Percentiles rank a stretch among this genome's conserved stretches.
phyloP scores from a whole-genome alignment of 164 flowering plant genomes.

The Dillenia turbinata region DNA sequence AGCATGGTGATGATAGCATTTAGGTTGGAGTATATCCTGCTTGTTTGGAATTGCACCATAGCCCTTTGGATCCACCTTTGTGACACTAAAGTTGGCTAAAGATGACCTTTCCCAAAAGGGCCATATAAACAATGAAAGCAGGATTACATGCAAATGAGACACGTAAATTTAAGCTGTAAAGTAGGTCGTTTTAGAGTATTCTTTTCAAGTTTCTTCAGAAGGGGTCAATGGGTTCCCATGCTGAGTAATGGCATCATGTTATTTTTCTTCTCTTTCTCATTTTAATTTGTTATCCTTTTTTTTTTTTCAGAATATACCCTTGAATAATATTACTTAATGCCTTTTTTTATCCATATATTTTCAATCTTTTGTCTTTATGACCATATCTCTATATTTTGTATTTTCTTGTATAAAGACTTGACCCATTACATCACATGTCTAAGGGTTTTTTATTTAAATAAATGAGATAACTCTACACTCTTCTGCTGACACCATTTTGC shows the following conservation, averaged over 20 bases:
- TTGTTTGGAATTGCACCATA: constrained; percentile 8
- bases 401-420: no score
- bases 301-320: no score
- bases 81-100: no score
- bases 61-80: neutral
- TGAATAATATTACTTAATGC: neutral
- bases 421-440: no score
- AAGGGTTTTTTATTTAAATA: no score
- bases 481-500: no score
- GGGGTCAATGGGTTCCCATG: neutral
- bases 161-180: constrained; percentile 25
- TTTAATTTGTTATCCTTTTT: neutral
- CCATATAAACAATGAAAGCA: no score
- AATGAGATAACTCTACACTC: no score
- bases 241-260: neutral
- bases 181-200: constrained; percentile 10
- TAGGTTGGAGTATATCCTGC: neutral
- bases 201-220: constrained; percentile 6
- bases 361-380: no score
- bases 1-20: neutral
- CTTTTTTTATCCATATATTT: no score
- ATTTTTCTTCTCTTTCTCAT: neutral
- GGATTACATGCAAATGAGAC: neutral
- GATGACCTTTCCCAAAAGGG: no score
- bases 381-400: no score